Evolutionary conservation across 768 basidiomycete species (phyloP).

Genomic region (Dentipellis fragilis): DNA sequence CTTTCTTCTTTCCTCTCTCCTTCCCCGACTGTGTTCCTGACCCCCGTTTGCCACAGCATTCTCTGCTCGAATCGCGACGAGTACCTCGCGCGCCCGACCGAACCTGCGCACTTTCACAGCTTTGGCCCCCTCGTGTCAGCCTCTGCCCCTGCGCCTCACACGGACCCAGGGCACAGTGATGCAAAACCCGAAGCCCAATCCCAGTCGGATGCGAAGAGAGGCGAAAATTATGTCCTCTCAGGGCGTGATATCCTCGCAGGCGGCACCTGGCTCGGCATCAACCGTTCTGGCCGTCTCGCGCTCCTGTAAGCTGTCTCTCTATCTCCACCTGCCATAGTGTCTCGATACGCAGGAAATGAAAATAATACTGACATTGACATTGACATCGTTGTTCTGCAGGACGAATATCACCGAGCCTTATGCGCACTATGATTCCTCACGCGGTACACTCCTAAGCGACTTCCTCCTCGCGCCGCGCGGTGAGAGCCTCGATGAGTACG

Average conservation of each 20-base stretch:
- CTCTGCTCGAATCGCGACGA: constrained; percentile 76
- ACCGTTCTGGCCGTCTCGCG: constrained; percentile 53
- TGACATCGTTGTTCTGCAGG: constrained; percentile 28
- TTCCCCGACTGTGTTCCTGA: neutral
- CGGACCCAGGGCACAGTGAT: constrained; percentile 1
- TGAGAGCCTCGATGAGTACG: constrained; percentile 33
- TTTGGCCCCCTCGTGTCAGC: constrained; percentile 30
- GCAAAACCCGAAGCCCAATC: constrained; percentile 1
- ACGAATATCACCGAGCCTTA: constrained; percentile 79
- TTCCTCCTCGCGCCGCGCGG: constrained; percentile 51
- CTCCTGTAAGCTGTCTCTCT: constrained; percentile 45
- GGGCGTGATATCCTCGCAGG: constrained; percentile 66
- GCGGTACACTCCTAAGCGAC: constrained; percentile 58
- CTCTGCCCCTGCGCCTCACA: constrained; percentile 1
- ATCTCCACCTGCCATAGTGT: neutral
- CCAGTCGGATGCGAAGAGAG: constrained; percentile 11
- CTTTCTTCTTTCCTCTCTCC: too few species aligned
- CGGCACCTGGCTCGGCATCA: constrained; percentile 79
- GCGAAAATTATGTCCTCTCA: constrained; percentile 42
- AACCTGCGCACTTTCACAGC: constrained; percentile 55
- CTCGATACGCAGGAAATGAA: neutral
- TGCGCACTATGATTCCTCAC: constrained; percentile 40
- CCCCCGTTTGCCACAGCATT: constrained; percentile 33
- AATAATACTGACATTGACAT: neutral
- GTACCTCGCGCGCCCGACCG: constrained; percentile 54